Evolutionary conservation across 306 rosid genomes (phyloP), one percentile per base, ranked within the genome.

Genomic region (Acacia crassicarpa): DNA sequence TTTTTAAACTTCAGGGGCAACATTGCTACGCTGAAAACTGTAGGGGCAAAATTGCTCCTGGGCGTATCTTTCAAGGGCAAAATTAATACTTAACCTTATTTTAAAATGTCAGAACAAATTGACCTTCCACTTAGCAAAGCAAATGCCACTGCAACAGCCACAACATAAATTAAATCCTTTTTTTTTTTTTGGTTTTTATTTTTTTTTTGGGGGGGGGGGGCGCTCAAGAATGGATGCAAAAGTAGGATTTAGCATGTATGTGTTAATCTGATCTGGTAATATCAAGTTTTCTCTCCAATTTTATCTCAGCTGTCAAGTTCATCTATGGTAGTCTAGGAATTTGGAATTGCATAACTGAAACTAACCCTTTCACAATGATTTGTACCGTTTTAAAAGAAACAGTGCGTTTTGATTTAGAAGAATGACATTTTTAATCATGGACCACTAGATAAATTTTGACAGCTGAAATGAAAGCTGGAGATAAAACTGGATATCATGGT

Each of bases 71-170:
- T n/a, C n/a, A n/a, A n/a, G n/a, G n/a, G n/a, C n/a, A n/a, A n/a
- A n/a, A n/a, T n/a, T n/a, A n/a, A n/a, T n/a, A n/a, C n/a, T n/a
- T n/a, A n/a, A n/a, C n/a, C n/a, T n/a, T 49, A 59, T 56, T 43
- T 63, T 44, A 67, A 44, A n/a, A 11, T 53, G 20, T 76, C 77
- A 81, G 72, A 45, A 23, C 12, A 48, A 56, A 84, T n/a, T 58
- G 30, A 30, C 59, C 59, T 19, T 38, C 53, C 72, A 69, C 51
- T 45, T 45, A 45, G 51, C 51, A 45, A 11, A 45, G 51, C 13
- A 45, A 45, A 45, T 49, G 53, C 19, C 53, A 61, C 46, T 53
- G 59, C 67, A 72, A 66, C 62, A 9, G n/a, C 45, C 19, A 77
- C 58, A 72, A 63, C 68, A 77, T 61, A 9, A 71, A 23, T 63